phyloP scores from a whole-genome alignment of 2,329 filamentous ascomycete species.

The Cladophialophora immunda region DNA sequence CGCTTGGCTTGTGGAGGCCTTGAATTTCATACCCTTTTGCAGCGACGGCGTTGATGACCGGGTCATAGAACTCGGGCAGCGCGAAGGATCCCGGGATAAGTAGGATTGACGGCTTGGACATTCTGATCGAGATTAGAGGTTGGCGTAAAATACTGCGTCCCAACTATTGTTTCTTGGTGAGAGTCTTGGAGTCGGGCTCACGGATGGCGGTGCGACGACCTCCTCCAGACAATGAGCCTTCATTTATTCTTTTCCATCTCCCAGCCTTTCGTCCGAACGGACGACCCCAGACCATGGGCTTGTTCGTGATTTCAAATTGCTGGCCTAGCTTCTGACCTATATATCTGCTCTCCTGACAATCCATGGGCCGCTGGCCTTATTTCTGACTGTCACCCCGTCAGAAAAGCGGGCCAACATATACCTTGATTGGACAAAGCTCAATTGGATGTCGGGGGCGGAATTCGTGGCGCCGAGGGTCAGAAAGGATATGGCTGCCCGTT shows the following conservation, averaged over 20 bases:
- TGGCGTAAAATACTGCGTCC: neutral
- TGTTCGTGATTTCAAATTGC: neutral
- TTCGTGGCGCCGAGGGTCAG: neutral
- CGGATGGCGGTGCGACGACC: neutral
- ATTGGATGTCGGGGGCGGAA: neutral
- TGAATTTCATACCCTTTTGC: slow-evolving; percentile 29
- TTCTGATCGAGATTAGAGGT: slow-evolving; percentile 8
- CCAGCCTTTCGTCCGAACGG: slow-evolving; percentile 12
- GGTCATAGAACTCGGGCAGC: slow-evolving; percentile 26
- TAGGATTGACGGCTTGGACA: slow-evolving; percentile 28
- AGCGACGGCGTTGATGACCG: slow-evolving; percentile 23
- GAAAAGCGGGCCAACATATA: slow-evolving; percentile 14
- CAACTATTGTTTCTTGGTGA: neutral
- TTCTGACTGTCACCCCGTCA: slow-evolving; percentile 27
- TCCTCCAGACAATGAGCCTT: neutral
- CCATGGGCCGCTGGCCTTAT: neutral
- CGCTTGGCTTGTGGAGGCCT: slow-evolving; percentile 28
- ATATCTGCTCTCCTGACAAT: neutral
- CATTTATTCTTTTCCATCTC: neutral
- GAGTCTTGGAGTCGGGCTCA: neutral
- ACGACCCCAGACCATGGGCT: neutral
- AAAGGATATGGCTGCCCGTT: neutral
- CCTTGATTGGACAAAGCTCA: neutral
- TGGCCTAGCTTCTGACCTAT: slow-evolving; percentile 13
- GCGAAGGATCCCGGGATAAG: slow-evolving; percentile 32